A percentile compares a stretch with the other conserved stretches of the same genome.
phyloP scores from a whole-genome alignment of 192 early-diverging fungal species.

The Chytriomyces hyalinus region DNA sequence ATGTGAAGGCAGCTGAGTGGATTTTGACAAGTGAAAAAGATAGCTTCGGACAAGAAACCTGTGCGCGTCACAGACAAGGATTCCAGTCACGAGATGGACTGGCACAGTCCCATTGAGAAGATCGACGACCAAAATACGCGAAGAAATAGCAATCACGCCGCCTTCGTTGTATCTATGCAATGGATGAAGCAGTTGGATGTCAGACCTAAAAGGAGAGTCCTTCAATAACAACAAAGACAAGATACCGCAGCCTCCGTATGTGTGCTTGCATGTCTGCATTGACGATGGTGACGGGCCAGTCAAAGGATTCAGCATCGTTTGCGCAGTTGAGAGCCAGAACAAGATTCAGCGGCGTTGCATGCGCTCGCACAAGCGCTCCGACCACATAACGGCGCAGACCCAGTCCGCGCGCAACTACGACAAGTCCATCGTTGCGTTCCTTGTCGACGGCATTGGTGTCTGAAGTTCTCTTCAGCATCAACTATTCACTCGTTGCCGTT shows the following conservation, averaged over 20 bases:
- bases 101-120: constrained; percentile 82
- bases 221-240: not conserved
- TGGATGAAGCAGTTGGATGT: not conserved
- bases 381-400: constrained; percentile 71
- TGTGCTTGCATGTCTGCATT: constrained; percentile 61
- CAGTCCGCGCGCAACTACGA: constrained; percentile 79
- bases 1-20: not conserved
- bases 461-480: constrained; percentile 4
- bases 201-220: not conserved
- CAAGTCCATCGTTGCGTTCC: constrained; percentile 73
- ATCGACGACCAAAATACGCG: constrained; percentile 88
- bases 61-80: constrained; percentile 87
- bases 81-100: constrained; percentile 74
- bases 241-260: not conserved
- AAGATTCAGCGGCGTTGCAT: constrained; percentile 69
- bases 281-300: constrained; percentile 52
- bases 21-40: not conserved
- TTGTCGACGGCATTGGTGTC: not conserved
- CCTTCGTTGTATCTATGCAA: constrained; percentile 70
- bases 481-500: not conserved
- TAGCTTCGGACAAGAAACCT: constrained; percentile 50
- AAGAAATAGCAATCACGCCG: constrained; percentile 85
- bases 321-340: constrained; percentile 79
- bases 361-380: constrained; percentile 66
- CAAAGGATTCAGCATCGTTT: constrained; percentile 56